Percentiles rank a stretch among this genome's conserved stretches.
Conservation (phyloP, 2,329 filamentous ascomycete species). For the Alternaria ethzedia region DNA sequence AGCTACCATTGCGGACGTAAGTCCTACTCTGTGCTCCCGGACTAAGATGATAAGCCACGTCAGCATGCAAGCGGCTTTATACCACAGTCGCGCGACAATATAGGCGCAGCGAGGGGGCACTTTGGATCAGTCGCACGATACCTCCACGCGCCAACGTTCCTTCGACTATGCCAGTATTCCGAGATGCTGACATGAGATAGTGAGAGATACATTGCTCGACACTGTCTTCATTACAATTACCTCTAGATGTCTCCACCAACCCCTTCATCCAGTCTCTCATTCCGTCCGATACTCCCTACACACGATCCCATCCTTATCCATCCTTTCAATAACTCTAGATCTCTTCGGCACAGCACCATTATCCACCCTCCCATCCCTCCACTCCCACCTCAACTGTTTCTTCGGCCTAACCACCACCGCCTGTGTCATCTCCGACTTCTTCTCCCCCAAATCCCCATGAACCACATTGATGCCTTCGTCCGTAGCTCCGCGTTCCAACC, state of each 20-base stretch:
- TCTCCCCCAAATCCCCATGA: conserved; percentile 8
- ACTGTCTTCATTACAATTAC: neutral
- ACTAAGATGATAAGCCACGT: neutral
- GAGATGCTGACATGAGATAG: neutral
- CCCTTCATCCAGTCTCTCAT: neutral
- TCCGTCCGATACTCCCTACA: neutral
- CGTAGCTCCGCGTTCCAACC: conserved; percentile 21
- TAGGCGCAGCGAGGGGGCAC: too few species aligned
- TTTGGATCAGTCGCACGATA: neutral
- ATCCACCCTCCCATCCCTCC: neutral
- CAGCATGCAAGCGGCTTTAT: neutral
- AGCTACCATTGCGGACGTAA: neutral
- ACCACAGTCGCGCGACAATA: neutral
- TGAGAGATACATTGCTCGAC: neutral
- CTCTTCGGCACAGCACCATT: neutral
- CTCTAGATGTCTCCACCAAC: neutral
- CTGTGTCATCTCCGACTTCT: conserved; percentile 3
- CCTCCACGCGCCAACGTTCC: too few species aligned
- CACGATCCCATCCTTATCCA: neutral
- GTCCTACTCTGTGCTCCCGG: neutral
- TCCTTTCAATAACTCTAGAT: neutral
- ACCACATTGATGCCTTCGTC: neutral
- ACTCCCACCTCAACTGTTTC: conserved; percentile 9
- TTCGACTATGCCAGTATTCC: neutral
- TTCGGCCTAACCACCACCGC: neutral